Evolutionary conservation across 2,329 filamentous ascomycete species (phyloP), one percentile per base, ranked within the genome.

Genomic region (Alternaria novae-zelandiae): DNA sequence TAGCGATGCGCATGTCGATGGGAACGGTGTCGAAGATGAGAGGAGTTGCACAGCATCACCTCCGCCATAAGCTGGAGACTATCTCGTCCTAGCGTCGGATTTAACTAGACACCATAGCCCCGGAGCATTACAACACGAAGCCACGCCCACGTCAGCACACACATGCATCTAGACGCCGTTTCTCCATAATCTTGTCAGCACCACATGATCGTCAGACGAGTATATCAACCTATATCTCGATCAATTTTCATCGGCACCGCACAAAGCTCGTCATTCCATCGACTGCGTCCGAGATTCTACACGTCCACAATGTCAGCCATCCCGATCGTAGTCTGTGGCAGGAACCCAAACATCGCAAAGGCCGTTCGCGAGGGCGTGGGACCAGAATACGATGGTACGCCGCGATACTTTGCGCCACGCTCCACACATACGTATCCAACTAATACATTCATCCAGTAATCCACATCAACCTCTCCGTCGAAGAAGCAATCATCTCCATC

Each of bases 351-450:
- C 20, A 64, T 71, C 11, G 65, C 61, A 12, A 46, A 47, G 3
- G 56, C 43, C 13, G 67, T 66, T 36, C 43, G 54, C 8, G n/a
- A 59, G 23, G 49, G 41, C 17, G 44, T 72, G 3, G 11, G 55
- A 9, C 66, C 68, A 2, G 66, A 69, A 53, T 67, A 67, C 36
- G 64, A 71, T 51, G 64, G 66, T 70, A 54, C n/a, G 49, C 28
- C 21, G 2, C 13, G 28, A 23, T 3, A 23, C 5, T 6, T 8
- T 4, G 49, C 5, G 10, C 17, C 0, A 23, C 15, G 6, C 15
- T 5, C 9, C 12, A 41, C 15, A 0, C 6, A 2, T 2, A 5
- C 12, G 36, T 17, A 57, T n/a, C 2, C 43, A 2, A 32, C 57
- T 60, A 49, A 59, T 12, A 9, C 8, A 17, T 12, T 4, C 15